These are phyloP conservation scores for Scytalidium lignicola DNA, from an alignment of 2,329 filamentous ascomycete species.

Conservation along the genomic window DNA sequence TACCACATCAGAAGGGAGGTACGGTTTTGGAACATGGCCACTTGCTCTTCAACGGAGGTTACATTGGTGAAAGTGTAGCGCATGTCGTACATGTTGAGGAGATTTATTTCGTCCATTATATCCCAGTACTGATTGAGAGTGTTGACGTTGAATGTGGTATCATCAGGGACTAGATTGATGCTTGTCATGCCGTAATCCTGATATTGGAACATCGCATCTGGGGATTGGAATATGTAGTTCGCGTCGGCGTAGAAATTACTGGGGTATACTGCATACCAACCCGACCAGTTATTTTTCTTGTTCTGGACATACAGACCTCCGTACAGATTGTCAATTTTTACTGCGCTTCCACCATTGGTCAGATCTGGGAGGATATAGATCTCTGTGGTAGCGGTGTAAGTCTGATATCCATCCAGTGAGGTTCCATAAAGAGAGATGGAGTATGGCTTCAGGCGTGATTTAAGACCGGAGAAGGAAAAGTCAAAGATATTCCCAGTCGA, in stretches of 20 bases:
- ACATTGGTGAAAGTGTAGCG: conserved; percentile 23
- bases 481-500: conserved; percentile 29
- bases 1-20: conserved; percentile 44
- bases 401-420: conserved; percentile 24
- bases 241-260: conserved; percentile 36
- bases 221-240: too few relatives aligned
- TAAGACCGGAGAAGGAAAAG: conserved; percentile 27
- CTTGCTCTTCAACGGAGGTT: conserved; percentile 32
- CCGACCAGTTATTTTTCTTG: conserved; percentile 16
- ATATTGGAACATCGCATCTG: too few relatives aligned
- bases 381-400: conserved; percentile 29
- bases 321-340: conserved; percentile 38
- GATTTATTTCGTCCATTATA: conserved; percentile 35
- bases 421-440: conserved; percentile 29
- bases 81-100: conserved; percentile 40
- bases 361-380: conserved; percentile 35
- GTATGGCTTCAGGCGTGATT: conserved; percentile 29
- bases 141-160: too few relatives aligned
- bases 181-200: too few relatives aligned
- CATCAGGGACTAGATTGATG: conserved; percentile 35
- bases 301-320: conserved; percentile 37
- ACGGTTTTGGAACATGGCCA: conserved; percentile 21
- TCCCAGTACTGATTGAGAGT: conserved; percentile 29
- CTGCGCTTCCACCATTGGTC: conserved; percentile 35
- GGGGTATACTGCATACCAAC: conserved; percentile 33